These are phyloP conservation scores for Monosporascus cannonballus DNA, from an alignment of 2,329 filamentous ascomycete species.

Conservation along the genomic window DNA sequence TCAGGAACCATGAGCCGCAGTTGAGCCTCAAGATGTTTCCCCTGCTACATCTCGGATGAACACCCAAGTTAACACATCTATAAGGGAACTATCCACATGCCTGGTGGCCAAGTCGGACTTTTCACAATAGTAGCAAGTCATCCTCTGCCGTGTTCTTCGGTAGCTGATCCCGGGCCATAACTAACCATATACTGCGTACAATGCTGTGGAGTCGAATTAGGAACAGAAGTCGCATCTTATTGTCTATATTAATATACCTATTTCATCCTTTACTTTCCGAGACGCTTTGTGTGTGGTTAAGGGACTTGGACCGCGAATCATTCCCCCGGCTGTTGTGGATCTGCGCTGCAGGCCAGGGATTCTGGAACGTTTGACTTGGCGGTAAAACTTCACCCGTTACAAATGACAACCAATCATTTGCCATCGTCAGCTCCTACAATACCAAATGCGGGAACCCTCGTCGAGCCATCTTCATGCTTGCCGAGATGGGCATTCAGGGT, in stretches of 20 bases:
- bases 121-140: no score
- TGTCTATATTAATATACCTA: neutral
- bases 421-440: neutral
- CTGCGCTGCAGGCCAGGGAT: neutral
- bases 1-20: neutral
- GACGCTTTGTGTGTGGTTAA: neutral
- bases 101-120: no score
- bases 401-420: neutral
- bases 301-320: neutral
- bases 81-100: neutral
- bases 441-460: neutral
- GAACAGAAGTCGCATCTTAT: neutral
- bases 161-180: no score
- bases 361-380: conserved; percentile 1
- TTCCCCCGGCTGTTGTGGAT: neutral
- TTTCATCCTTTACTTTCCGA: neutral
- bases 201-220: neutral
- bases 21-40: neutral
- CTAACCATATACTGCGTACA: no score
- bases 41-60: neutral
- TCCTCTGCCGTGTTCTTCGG: no score
- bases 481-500: neutral
- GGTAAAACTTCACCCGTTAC: neutral
- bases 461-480: neutral
- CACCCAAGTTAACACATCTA: neutral